Base-by-base conservation (phyloP, 768 basidiomycete species). In the Kwoniella dejecticola region DNA sequence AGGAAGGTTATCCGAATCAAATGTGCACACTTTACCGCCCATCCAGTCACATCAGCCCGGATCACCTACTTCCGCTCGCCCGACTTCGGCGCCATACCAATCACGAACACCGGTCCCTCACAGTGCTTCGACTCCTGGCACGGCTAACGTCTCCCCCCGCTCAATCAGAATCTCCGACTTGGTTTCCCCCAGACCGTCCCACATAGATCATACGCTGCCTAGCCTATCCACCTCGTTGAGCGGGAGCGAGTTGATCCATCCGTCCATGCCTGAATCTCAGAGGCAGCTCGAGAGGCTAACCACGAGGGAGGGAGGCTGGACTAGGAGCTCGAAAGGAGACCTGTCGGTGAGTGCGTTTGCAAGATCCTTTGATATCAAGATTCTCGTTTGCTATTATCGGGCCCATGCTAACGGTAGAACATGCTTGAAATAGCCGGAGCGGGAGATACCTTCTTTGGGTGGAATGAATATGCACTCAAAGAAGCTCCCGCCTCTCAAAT, bases 151-250 rank as follows among this genome's bases (percentile, higher is more conserved):
- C 0, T 62, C 60, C 17, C 60, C 60, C 3, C 27, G 45, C 36
- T 62, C 60, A n/a, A 62, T 62, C 17, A 42, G 60, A 15, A 62
- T 62, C 27, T 62, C 60, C 23, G 60, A 62, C 31, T 41, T 62
- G 19, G 19, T 62, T 4, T 54, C 52, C 11, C 60, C 52, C 5
- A 44, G 31, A 29, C 5, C 53, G 19, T 29, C 21, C 31, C 45
- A 27, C 13, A 5, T 21, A 23, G 50, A 33, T 31, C 7, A 6
- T n/a, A 15, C 21, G 17, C 38, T 23, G 31, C 47, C 38, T 38
- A 59, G 27, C 29, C 48, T 26, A 11, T 52, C 50, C 15, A 52
- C 41, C 0, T 40, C 31, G 17, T n/a, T 44, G 12, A 60, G 46
- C 26, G 58, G 46, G 0, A 52, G 36, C 30, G 49, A 52, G 48